Percentiles rank a stretch among this genome's conserved stretches.
phyloP scores from a whole-genome alignment of 352 stramenopile species.

The Elongisporangium prolatum region DNA sequence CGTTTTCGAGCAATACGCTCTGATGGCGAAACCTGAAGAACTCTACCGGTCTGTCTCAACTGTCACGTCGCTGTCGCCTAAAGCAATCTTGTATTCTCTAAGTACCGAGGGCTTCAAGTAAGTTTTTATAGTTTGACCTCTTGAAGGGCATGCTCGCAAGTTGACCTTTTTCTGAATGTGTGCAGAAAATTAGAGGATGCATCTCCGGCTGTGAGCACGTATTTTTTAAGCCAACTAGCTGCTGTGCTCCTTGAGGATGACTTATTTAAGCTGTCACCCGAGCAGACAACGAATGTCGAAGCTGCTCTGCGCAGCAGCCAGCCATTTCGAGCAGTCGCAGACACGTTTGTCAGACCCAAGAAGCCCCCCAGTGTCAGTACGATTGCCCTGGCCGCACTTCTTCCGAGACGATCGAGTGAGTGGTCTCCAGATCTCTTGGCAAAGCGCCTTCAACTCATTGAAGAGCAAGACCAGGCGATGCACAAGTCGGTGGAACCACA shows the following conservation, averaged over 20 bases:
- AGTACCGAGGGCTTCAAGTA: slow-evolving; percentile 74
- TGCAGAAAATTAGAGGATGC: slow-evolving; percentile 52
- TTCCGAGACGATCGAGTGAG: slow-evolving; percentile 53
- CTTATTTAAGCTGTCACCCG: slow-evolving; percentile 40
- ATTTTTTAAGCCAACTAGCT: slow-evolving; percentile 74
- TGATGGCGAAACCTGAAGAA: slow-evolving; percentile 64
- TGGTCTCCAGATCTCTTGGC: slow-evolving; percentile 68
- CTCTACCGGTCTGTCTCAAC: slow-evolving; percentile 75
- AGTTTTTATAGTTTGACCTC: slow-evolving; percentile 8
- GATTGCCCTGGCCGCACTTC: slow-evolving; percentile 67
- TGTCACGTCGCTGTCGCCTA: slow-evolving; percentile 56
- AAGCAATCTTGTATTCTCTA: slow-evolving; percentile 81
- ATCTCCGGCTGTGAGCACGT: slow-evolving; percentile 70
- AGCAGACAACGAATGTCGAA: slow-evolving; percentile 55
- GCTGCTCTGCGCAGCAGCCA: slow-evolving; percentile 44
- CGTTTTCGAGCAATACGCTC: slow-evolving; percentile 80
- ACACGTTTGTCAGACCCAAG: slow-evolving; percentile 43
- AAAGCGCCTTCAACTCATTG: slow-evolving; percentile 54
- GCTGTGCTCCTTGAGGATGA: slow-evolving; percentile 71
- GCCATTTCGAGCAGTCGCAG: slow-evolving; percentile 51
- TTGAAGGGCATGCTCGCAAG: neutral
- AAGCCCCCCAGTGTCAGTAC: slow-evolving; percentile 50
- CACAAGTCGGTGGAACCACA: neutral
- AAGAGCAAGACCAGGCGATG: slow-evolving; percentile 11
- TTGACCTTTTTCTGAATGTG: too few species aligned